Evolutionary conservation across 352 stramenopile species (phyloP), one percentile per base, ranked within the genome.

Genomic region (Pythium apleroticum): DNA sequence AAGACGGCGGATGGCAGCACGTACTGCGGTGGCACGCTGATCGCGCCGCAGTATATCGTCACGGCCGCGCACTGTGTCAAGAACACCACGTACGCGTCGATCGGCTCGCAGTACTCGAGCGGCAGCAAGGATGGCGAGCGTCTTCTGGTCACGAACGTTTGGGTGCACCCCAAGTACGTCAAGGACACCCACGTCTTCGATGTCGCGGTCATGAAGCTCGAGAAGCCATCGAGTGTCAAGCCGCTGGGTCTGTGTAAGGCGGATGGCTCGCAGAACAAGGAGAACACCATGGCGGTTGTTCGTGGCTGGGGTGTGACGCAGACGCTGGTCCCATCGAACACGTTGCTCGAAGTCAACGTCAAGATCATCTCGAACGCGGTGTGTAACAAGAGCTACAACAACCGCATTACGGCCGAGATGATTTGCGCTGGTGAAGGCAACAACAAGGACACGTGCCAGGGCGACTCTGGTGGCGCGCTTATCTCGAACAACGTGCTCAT

Each of bases 21-120:
- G 14, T 91, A 83, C 71, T 93, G 84, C 55, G 84, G 82, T n/a
- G 84, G 78, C 17, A 69, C 78, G 28, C 78, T 93, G 1, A 77
- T 93, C 52, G 69, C 81, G 9, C 65, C 76, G 46, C 70, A 81
- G 65, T 90, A 90, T 52, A 75, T 93, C 10, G 63, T 90, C 37
- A 93, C 81, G 37, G 84, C 84, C n/a, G 84, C 71, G 10, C 84
- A 93, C 60, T 93, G 84, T 67, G 77, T 88, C 46, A 81, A 82
- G 65, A 74, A 65, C 52, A 71, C 27, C 14, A 57, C 31, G 57
- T 87, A 80, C 66, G 81, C 73, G 54, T 88, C 77, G 17, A 72
- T 90, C 43, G 77, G 76, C 24, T 87, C 79, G 10, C 69, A 69
- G 41, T 86, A 72, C 59, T 61, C 65, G 8, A 81, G 55, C 5